Evolutionary conservation across 208 protist species (phyloP), one percentile per base, ranked within the genome.

Genomic region (Crithidia fasciculata): DNA sequence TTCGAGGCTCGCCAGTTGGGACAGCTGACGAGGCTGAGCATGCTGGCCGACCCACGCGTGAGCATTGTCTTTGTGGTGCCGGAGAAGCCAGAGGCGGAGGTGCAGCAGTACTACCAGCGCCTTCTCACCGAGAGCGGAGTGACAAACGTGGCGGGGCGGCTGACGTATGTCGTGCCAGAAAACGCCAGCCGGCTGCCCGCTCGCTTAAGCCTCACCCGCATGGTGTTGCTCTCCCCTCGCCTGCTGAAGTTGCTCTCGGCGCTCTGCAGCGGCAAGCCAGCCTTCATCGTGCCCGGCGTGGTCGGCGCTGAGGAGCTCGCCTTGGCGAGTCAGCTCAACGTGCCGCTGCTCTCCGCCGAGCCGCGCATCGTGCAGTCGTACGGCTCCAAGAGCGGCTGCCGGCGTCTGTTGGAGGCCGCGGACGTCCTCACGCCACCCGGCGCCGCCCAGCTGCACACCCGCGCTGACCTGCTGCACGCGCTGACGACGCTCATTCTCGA

Each of bases 251-350:
- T 90, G 76, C 80, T 98, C n/a, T 58, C 65, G 5, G 83, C 89
- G 4, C 19, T 95, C 4, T 81, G 86, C 63, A 87, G 70, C 36
- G 90, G 89, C 37, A 84, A 87, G 64, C 70, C 78, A 5, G 84
- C 90, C 5, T 98, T 91, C 73, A 80, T 97, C 39, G 83, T 98
- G 28, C 93, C 95, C 0, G 91, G 92, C 66, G 82, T 95, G 45
- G 77, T 98, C 47, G 93, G 93, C 7, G 57, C 83, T 0, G 95
- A 98, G 67, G 95, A 98, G 81, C 84, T 95, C n/a, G 78, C 78
- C 9, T 69, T 98, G 28, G 93, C 89, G 12, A 78, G 85, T 13
- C 73, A 90, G 67, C 85, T 98, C 13, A 94, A 96, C 66, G 15
- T 98, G 28, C 93, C 95, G 15, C 74, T 98, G 74, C 82, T 98